A percentile compares a stretch with the other conserved stretches of the same genome.
phyloP scores from a whole-genome alignment of 1,139 yeast species.

The Magnusiomyces sp. region DNA sequence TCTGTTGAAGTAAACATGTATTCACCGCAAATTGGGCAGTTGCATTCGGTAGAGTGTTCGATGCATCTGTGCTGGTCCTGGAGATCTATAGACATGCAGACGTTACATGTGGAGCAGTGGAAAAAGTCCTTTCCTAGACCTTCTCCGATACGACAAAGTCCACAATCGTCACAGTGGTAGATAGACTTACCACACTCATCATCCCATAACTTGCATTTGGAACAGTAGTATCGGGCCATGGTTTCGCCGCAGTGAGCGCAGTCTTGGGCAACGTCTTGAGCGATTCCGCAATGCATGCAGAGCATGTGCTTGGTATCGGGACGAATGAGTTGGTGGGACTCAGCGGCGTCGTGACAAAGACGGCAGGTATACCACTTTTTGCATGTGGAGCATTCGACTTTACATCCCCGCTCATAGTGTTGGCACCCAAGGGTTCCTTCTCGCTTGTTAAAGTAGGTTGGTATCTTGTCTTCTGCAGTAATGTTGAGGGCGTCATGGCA shows the following conservation, averaged over 20 bases:
- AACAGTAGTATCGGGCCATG: conserved; percentile 72
- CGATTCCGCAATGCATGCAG: conserved; percentile 71
- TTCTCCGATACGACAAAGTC: conserved; percentile 81
- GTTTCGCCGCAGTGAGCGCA: conserved; percentile 60
- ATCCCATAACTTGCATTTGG: conserved; percentile 68
- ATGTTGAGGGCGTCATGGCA: conserved; percentile 30
- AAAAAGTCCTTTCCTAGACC: conserved; percentile 84
- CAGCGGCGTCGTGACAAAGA: conserved; percentile 67
- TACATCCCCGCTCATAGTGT: conserved; percentile 80
- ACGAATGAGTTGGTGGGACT: conserved; percentile 57
- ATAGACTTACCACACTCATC: conserved; percentile 66
- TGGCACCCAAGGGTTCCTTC: conserved; percentile 56
- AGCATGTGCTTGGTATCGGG: conserved; percentile 57
- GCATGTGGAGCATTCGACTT: conserved; percentile 73
- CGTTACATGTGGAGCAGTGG: conserved; percentile 86
- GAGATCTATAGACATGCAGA: conserved; percentile 75
- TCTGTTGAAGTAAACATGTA: conserved; percentile 79
- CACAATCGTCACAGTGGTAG: conserved; percentile 89
- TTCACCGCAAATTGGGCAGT: conserved; percentile 91
- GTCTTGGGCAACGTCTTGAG: conserved; percentile 63
- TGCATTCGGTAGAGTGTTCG: conserved; percentile 78
- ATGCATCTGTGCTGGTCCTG: conserved; percentile 74
- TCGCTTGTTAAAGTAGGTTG: conserved; percentile 41
- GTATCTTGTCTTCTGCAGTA: conserved; percentile 40
- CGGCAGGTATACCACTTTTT: conserved; percentile 72